Evolutionary conservation across 2,329 filamentous ascomycete species (phyloP).

Genomic region (Phyllosticta ampelicida): DNA sequence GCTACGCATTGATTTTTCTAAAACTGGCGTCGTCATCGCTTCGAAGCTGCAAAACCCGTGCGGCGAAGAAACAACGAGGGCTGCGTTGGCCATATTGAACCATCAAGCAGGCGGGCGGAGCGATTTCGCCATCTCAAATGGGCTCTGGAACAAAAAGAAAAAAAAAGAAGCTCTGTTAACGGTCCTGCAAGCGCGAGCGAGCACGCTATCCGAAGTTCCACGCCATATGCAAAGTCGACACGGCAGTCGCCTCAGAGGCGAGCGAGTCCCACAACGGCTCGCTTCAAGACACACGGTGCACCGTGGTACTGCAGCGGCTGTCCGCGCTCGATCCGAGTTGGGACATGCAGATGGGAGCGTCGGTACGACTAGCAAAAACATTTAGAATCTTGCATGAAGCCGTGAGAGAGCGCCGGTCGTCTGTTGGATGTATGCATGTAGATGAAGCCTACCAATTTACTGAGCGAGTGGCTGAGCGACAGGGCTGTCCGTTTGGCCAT

Average conservation of each 20-base stretch:
- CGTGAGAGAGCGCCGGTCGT: no score
- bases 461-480: no score
- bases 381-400: neutral
- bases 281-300: neutral
- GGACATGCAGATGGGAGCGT: neutral
- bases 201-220: neutral
- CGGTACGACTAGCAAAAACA: neutral
- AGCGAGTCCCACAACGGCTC: neutral
- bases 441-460: neutral
- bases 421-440: no score
- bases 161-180: no score
- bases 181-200: neutral
- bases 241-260: neutral
- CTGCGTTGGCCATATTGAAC: neutral
- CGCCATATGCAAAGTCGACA: neutral
- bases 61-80: no score
- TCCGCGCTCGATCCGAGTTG: neutral
- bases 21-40: neutral
- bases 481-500: no score
- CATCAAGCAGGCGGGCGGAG: no score
- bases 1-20: neutral
- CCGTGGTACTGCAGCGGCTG: neutral
- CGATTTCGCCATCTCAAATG: no score
- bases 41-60: no score
- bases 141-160: no score